Evolutionary conservation across 352 stramenopile species (phyloP).

Genomic region (Globisporangium camurandrum): DNA sequence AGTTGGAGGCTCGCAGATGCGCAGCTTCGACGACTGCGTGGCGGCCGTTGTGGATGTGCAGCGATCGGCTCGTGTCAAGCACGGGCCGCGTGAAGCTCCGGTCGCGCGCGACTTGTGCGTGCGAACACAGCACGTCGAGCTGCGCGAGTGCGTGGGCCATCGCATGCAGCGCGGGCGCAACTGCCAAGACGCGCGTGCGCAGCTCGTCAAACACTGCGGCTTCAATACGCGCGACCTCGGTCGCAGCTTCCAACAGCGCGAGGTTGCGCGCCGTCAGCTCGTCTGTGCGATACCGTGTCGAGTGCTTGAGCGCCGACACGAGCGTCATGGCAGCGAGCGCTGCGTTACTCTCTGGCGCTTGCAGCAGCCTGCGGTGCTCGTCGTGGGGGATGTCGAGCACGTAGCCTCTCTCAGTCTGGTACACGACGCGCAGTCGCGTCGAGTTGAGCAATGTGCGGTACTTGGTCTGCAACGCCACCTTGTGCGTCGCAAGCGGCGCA

Average conservation of each 20-base stretch:
- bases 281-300: constrained; percentile 53
- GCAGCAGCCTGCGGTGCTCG: constrained; percentile 38
- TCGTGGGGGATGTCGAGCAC: constrained; percentile 64
- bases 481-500: constrained; percentile 29
- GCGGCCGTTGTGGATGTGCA: constrained; percentile 61
- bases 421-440: constrained; percentile 45
- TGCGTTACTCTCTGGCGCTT: constrained; percentile 12
- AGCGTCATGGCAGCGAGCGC: constrained; percentile 32
- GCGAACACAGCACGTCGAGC: constrained; percentile 57
- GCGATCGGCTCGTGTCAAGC: constrained; percentile 39
- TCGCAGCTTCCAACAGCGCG: constrained; percentile 42
- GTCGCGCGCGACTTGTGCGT: constrained; percentile 60
- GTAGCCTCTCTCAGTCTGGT: constrained; percentile 53
- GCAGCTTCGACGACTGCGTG: constrained; percentile 63
- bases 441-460: constrained; percentile 51
- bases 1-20: constrained; percentile 46
- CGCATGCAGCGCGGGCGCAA: constrained; percentile 23
- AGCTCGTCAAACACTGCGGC: constrained; percentile 45
- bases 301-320: constrained; percentile 66
- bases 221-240: constrained; percentile 48
- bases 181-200: constrained; percentile 22
- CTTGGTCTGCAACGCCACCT: constrained; percentile 43
- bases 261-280: constrained; percentile 57
- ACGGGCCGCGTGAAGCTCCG: constrained; percentile 52
- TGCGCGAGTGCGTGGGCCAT: constrained; percentile 46